Base-by-base conservation (phyloP, 805 yeast genomes). In the Cyberlindnera mississippiensis region DNA sequence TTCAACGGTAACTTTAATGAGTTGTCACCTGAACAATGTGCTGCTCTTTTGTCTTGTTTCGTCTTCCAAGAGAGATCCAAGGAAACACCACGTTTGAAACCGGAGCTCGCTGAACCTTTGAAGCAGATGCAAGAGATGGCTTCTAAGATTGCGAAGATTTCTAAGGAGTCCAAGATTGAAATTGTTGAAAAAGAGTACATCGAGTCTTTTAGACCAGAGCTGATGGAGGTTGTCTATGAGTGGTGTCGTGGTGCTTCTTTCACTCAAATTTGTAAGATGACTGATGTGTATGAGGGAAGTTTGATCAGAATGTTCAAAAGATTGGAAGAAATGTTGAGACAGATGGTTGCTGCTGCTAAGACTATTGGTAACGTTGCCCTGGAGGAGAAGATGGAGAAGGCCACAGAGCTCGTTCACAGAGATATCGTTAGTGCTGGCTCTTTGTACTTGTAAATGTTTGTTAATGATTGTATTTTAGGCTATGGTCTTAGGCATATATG, bases 241-340 rank as follows among this genome's bases (percentile, higher is more conserved):
- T 93, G 99, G 99, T 88, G 96, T 63, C 82, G 84, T 60, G 98
- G 98, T 15, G 96, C 96, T 6, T 71, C 93, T 0, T 93, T 93
- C 64, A 91, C 97, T 0, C 96, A 91, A 61, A 91, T 93, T 49
- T 91, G 98, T 69, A 91, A 91, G 64, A 89, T 93, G 96, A 93
- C 99, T 0, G 99, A 93, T 60, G 98, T 93, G 33, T 93, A 91
- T 54, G 99, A 93, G 68, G 99, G 99, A 32, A 84, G 95, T 17
- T 73, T 93, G 59, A 91, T 93, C 51, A 80, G 99, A 61, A 85
- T 87, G 80, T 93, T 93, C 70, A 84, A 93, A 63, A 76, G 99
- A 59, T 70, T 93, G 41, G 99, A 93, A 63, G 99, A 93, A 62
- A 74, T 93, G 72, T 69, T 93, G 42, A 79, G 91, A 57, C 99